phyloP scores from a whole-genome alignment of 2,329 filamentous ascomycete species.

The Colletotrichum graminicola region DNA sequence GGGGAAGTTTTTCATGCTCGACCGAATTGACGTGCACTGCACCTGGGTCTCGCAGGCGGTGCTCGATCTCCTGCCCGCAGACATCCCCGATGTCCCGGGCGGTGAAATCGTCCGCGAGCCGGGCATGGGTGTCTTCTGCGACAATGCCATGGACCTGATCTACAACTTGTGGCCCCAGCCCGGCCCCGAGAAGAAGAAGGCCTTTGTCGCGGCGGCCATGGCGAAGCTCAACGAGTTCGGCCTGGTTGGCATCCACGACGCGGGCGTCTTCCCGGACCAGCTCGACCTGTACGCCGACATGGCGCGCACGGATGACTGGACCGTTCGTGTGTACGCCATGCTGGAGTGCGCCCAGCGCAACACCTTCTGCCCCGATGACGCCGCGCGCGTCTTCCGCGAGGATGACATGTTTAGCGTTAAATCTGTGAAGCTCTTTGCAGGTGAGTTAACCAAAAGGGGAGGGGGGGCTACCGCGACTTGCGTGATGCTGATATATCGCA shows the following conservation, averaged over 20 bases:
- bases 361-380: slow-evolving; percentile 69
- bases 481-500: slow-evolving; percentile 47
- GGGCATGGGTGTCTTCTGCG: slow-evolving; percentile 77
- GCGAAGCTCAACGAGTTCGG: slow-evolving; percentile 71
- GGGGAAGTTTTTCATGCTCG: slow-evolving; percentile 75
- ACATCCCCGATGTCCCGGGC: slow-evolving; percentile 67
- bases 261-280: slow-evolving; percentile 69
- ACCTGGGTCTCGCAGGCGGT: slow-evolving; percentile 76
- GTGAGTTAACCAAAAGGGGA: slow-evolving; percentile 52
- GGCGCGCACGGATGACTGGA: slow-evolving; percentile 64
- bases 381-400: slow-evolving; percentile 56
- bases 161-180: slow-evolving; percentile 69
- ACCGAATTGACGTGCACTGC: slow-evolving; percentile 78
- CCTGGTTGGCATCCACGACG: slow-evolving; percentile 77
- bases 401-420: slow-evolving; percentile 68
- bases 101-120: slow-evolving; percentile 73
- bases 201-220: slow-evolving; percentile 72
- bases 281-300: slow-evolving; percentile 67
- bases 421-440: slow-evolving; percentile 78
- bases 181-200: slow-evolving; percentile 62
- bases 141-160: slow-evolving; percentile 77
- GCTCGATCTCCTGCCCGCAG: slow-evolving; percentile 68
- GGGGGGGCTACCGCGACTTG: too few relatives aligned
- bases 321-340: slow-evolving; percentile 76
- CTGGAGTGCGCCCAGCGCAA: slow-evolving; percentile 74